phyloP scores from a whole-genome alignment of 805 yeast species.

The Cyberlindnera petersonii region DNA sequence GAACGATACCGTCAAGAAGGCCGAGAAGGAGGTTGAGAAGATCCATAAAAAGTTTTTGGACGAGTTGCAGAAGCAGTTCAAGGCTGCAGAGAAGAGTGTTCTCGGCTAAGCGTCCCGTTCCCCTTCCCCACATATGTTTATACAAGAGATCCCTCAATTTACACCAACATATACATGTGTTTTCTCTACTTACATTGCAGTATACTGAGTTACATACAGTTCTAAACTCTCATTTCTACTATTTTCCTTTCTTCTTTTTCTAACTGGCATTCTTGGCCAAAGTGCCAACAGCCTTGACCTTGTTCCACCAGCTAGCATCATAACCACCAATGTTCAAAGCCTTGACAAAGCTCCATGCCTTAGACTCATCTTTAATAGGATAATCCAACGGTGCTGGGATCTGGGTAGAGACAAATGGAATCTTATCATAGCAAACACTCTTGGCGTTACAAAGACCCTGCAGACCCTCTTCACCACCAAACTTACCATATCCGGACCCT shows the following conservation, averaged over 20 bases:
- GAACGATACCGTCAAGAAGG: conserved; percentile 52
- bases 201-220: no score
- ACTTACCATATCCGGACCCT: conserved; percentile 95
- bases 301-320: conserved; percentile 68
- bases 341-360: conserved; percentile 85
- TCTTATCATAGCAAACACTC: conserved; percentile 79
- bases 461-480: conserved; percentile 97
- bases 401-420: conserved; percentile 70
- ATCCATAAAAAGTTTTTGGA: conserved; percentile 61
- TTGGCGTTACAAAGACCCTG: conserved; percentile 86
- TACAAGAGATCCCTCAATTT: no score
- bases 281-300: conserved; percentile 49
- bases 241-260: conserved; percentile 8
- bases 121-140: neutral
- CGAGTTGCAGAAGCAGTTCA: conserved; percentile 53
- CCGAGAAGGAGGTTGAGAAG: conserved; percentile 61
- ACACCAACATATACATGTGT: neutral
- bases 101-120: conserved; percentile 15
- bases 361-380: conserved; percentile 75
- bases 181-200: no score
- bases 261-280: conserved; percentile 44
- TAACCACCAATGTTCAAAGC: conserved; percentile 84
- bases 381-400: conserved; percentile 91
- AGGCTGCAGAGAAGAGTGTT: conserved; percentile 48
- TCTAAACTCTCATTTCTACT: no score